These are phyloP conservation scores for Chalciporus pseudorubinellus DNA, from an alignment of 768 basidiomycete species.

Conservation along the genomic window DNA sequence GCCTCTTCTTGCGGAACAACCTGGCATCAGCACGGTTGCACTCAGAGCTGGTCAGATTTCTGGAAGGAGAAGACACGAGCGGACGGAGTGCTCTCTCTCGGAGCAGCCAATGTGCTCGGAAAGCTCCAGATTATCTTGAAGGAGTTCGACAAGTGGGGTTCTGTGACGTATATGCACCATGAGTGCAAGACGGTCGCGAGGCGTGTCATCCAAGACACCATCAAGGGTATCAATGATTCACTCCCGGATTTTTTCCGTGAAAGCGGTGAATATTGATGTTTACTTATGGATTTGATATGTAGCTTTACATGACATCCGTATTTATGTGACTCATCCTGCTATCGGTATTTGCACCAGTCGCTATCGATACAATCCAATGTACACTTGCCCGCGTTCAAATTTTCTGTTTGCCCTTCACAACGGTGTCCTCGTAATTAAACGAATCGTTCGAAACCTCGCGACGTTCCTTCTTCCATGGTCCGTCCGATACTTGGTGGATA, in stretches of 20 bases:
- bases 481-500: constrained; percentile 19
- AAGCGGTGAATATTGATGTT: constrained; percentile 31
- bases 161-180: constrained; percentile 75
- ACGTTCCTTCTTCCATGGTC: constrained; percentile 29
- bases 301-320: background rate
- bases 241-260: constrained; percentile 61
- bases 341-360: background rate
- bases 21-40: constrained; percentile 73
- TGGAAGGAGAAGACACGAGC: constrained; percentile 74
- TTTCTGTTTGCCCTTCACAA: constrained; percentile 26
- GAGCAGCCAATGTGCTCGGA: constrained; percentile 66
- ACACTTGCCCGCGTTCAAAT: constrained; percentile 8
- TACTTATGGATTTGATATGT: background rate
- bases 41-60: constrained; percentile 72
- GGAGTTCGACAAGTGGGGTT: constrained; percentile 70
- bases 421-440: constrained; percentile 25
- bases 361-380: background rate
- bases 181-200: constrained; percentile 64
- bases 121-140: constrained; percentile 59
- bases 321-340: background rate
- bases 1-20: constrained; percentile 59
- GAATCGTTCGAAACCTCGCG: constrained; percentile 12
- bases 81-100: constrained; percentile 57
- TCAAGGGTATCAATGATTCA: constrained; percentile 56
- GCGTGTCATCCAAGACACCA: constrained; percentile 51